phyloP scores from a whole-genome alignment of 2,329 filamentous ascomycete species.

The Monosporascus sp. region DNA sequence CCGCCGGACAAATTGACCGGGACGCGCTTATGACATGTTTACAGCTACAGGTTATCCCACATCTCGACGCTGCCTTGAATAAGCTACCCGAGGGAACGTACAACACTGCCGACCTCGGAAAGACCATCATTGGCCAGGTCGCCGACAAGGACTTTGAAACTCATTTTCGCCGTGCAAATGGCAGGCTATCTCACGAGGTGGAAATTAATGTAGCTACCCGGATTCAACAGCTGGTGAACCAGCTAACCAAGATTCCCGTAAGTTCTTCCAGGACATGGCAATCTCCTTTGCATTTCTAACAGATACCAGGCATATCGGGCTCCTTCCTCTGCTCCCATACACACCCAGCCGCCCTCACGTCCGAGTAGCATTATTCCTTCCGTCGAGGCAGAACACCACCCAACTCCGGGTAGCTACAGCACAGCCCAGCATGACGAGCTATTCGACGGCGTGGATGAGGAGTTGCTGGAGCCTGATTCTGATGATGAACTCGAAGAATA shows the following conservation, averaged over 20 bases:
- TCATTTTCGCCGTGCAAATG: conserved; percentile 14
- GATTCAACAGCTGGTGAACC: conserved; percentile 13
- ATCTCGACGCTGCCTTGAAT: conserved; percentile 17
- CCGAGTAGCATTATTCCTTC: not conserved
- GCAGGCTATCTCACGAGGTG: conserved; percentile 9
- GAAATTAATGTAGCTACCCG: conserved; percentile 15
- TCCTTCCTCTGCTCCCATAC: not conserved
- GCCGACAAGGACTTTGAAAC: conserved; percentile 18
- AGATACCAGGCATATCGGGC: conserved; percentile 15
- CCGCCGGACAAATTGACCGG: conserved; percentile 2
- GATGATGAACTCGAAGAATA: not conserved
- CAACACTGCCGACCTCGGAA: conserved; percentile 18
- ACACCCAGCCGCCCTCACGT: not conserved
- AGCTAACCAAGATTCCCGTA: conserved; percentile 15
- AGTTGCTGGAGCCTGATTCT: not conserved
- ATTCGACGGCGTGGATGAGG: not conserved
- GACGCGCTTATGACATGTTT: conserved; percentile 16
- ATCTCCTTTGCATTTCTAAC: not conserved
- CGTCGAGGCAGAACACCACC: not conserved
- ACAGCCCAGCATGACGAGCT: not conserved
- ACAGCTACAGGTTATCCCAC: conserved; percentile 21
- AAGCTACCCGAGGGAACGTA: conserved; percentile 11
- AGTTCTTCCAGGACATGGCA: conserved; percentile 1
- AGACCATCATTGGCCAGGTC: conserved; percentile 13
- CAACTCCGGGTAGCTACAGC: not conserved